Percentiles rank a stretch among this genome's conserved stretches.
phyloP scores from a whole-genome alignment of 2,329 filamentous ascomycete genomes.

The Pseudovirgaria hyperparasitica region DNA sequence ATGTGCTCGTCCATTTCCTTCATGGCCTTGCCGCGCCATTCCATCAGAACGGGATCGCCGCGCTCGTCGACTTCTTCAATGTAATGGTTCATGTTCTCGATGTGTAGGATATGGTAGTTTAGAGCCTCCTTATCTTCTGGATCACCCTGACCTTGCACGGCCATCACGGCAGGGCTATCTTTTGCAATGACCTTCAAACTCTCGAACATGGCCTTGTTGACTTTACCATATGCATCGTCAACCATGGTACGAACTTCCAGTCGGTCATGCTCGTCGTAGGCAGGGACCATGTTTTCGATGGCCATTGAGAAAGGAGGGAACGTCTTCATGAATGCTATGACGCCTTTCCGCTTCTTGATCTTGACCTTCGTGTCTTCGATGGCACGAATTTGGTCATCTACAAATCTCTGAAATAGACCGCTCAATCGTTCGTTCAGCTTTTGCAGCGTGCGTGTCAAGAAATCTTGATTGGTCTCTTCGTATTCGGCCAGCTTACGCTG shows the following conservation, averaged over 20 bases:
- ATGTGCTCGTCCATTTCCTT: conserved; percentile 78
- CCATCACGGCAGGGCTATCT: conserved; percentile 41
- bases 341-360: conserved; percentile 94
- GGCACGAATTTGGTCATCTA: conserved; percentile 87
- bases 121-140: conserved; percentile 90
- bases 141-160: conserved; percentile 43
- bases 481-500: conserved; percentile 69
- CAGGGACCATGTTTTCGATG: conserved; percentile 68
- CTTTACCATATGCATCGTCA: conserved; percentile 75
- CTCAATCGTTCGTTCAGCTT: conserved; percentile 66
- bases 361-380: conserved; percentile 99
- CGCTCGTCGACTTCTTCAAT: conserved; percentile 76
- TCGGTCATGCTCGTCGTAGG: conserved; percentile 39
- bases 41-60: conserved; percentile 61
- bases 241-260: conserved; percentile 62
- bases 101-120: conserved; percentile 93
- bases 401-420: conserved; percentile 70
- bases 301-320: conserved; percentile 78
- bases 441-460: conserved; percentile 65
- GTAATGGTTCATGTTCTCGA: conserved; percentile 99
- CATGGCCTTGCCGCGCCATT: conserved; percentile 69
- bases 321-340: conserved; percentile 87
- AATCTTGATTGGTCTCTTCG: conserved; percentile 87
- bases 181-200: conserved; percentile 89
- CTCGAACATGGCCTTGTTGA: conserved; percentile 95